phyloP scores from a whole-genome alignment of 257 asterid genomes.

The Primulina huaijiensis region DNA sequence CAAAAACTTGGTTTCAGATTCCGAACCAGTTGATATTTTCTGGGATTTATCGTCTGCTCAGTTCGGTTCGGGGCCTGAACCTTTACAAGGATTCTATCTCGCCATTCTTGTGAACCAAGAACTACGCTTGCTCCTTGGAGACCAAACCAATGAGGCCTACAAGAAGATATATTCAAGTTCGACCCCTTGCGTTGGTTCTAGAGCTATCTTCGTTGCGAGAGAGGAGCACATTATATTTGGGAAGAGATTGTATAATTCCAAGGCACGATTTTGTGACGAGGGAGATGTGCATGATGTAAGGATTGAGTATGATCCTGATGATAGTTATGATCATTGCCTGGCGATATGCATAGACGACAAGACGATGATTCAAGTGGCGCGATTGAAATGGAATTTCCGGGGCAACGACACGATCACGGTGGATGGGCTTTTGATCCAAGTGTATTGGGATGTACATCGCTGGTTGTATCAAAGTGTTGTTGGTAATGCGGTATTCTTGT shows the following conservation, averaged over 20 bases:
- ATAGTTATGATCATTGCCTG: constrained; percentile 35
- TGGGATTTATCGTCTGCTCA: constrained; percentile 76
- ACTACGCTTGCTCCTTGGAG: constrained; percentile 51
- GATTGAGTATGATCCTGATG: constrained; percentile 37
- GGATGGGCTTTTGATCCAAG: constrained; percentile 58
- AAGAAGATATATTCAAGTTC: constrained; percentile 31
- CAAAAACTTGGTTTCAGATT: constrained; percentile 29
- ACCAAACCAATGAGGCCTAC: constrained; percentile 36
- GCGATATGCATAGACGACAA: constrained; percentile 47
- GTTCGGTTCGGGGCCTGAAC: constrained; percentile 69
- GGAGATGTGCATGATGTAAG: constrained; percentile 47
- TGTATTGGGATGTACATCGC: too few species aligned
- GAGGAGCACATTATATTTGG: constrained; percentile 62
- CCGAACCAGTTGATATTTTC: constrained; percentile 36
- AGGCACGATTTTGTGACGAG: constrained; percentile 50
- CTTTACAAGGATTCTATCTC: constrained; percentile 52
- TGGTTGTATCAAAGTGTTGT: constrained; percentile 48
- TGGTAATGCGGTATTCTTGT: constrained; percentile 69
- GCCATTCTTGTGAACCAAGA: constrained; percentile 50
- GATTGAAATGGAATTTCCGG: constrained; percentile 64
- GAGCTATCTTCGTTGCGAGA: constrained; percentile 43
- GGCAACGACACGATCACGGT: constrained; percentile 60
- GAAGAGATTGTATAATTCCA: constrained; percentile 39
- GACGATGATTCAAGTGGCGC: constrained; percentile 43
- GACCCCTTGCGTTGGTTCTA: constrained; percentile 20